These are phyloP conservation scores for Chrysoporthe puriensis DNA, from an alignment of 2,329 filamentous ascomycete species.

Conservation along the genomic window DNA sequence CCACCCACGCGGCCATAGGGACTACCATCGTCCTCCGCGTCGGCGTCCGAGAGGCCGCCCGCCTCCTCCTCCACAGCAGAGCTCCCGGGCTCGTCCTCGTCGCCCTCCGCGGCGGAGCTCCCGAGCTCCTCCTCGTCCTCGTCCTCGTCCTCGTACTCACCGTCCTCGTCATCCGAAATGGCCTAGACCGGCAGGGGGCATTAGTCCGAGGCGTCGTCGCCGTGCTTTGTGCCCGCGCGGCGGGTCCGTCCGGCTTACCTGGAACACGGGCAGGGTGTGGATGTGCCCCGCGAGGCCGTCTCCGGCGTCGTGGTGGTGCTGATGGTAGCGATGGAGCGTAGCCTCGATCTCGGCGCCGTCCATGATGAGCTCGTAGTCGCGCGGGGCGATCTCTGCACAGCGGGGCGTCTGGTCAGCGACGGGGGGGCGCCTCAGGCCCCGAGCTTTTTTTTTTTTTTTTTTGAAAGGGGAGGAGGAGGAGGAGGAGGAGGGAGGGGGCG, in stretches of 20 bases:
- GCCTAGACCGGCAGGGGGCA: constrained; percentile 6
- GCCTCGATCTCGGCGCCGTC: constrained; percentile 24
- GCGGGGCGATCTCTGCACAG: constrained; percentile 23
- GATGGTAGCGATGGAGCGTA: not conserved
- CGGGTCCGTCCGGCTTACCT: constrained; percentile 5
- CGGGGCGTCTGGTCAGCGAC: not conserved
- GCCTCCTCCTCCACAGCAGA: constrained; percentile 1
- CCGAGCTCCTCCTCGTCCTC: constrained; percentile 33
- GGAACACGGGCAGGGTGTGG: constrained; percentile 13
- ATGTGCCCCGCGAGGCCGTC: not conserved
- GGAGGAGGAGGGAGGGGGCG: too few relatives aligned
- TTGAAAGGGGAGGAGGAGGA: too few relatives aligned
- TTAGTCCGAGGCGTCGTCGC: not conserved
- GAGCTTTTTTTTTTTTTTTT: too few relatives aligned
- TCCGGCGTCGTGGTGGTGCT: not conserved
- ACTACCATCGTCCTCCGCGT: not conserved
- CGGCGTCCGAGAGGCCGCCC: not conserved
- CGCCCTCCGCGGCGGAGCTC: constrained; percentile 9
- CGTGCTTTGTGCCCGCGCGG: too few relatives aligned
- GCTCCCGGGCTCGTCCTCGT: constrained; percentile 31
- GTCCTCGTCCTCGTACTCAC: constrained; percentile 28
- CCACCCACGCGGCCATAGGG: too few relatives aligned
- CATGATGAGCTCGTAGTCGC: constrained; percentile 31
- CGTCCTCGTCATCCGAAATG: constrained; percentile 29
- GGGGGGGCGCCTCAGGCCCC: too few relatives aligned